Percentiles rank a stretch among this genome's conserved stretches.
Evolutionary conservation across 805 yeast species (phyloP).

Genomic region (Ogataea zsoltii): DNA sequence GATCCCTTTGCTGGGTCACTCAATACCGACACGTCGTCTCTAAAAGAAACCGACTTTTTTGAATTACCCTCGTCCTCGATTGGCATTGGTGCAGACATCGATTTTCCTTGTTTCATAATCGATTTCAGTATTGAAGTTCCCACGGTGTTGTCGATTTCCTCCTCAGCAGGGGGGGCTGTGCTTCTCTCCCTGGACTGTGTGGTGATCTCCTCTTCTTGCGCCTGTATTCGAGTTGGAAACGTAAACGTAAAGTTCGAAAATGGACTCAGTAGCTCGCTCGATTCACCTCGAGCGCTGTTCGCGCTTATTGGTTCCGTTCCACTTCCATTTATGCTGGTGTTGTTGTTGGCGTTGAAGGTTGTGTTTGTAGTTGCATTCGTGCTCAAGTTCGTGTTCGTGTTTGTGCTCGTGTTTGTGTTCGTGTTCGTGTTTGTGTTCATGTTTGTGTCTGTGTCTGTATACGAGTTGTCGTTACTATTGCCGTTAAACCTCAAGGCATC

Average conservation of each 20-base stretch:
- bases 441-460: no score
- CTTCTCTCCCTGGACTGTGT: no score
- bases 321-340: no score
- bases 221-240: constrained; percentile 5
- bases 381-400: no score
- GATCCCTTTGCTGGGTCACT: constrained; percentile 11
- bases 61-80: constrained; percentile 14
- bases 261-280: not conserved
- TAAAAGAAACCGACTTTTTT: constrained; percentile 22
- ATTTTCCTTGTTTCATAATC: constrained; percentile 18
- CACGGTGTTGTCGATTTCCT: constrained; percentile 4
- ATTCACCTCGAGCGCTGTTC: not conserved
- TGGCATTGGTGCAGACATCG: constrained; percentile 1
- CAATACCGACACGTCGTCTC: constrained; percentile 18
- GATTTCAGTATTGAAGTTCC: constrained; percentile 18
- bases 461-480: not conserved
- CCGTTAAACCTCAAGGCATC: constrained; percentile 11
- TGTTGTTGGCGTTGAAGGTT: constrained; percentile 8
- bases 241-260: constrained; percentile 9
- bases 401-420: no score
- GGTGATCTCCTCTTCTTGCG: not conserved
- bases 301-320: not conserved
- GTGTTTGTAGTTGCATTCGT: no score
- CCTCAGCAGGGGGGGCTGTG: no score
- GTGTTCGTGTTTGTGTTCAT: no score